A percentile compares a stretch with the other conserved stretches of the same genome.
Evolutionary conservation across 352 stramenopile genomes (phyloP).

Genomic region (Phytophthora pseudosyringae): DNA sequence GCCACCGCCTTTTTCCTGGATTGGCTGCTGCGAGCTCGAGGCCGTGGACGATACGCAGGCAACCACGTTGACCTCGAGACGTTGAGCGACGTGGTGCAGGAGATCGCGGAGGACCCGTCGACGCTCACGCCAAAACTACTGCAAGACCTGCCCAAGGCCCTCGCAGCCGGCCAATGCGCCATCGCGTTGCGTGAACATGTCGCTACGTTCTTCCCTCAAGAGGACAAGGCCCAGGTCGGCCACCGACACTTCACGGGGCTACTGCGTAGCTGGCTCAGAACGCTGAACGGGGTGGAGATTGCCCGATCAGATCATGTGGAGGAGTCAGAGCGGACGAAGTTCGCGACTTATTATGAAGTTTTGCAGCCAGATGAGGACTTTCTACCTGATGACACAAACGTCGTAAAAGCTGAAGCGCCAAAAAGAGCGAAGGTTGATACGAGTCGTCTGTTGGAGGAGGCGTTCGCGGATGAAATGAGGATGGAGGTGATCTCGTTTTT

Average conservation of each 20-base stretch:
- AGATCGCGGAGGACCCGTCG: constrained; percentile 8
- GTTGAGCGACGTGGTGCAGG: not conserved
- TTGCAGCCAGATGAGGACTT: constrained; percentile 11
- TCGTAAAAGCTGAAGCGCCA: not conserved
- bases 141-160: constrained; percentile 22
- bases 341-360: constrained; percentile 31
- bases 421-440: constrained; percentile 5
- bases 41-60: not conserved
- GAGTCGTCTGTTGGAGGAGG: constrained; percentile 21
- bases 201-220: constrained; percentile 16
- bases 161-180: constrained; percentile 24
- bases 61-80: not conserved
- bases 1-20: constrained; percentile 14
- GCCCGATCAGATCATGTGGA: not conserved
- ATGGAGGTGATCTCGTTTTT: constrained; percentile 35
- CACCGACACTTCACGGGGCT: constrained; percentile 12
- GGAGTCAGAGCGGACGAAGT: not conserved
- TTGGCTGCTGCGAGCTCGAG: constrained; percentile 9
- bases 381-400: not conserved
- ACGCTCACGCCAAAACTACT: constrained; percentile 15
- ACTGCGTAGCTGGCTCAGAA: constrained; percentile 4
- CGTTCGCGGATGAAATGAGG: constrained; percentile 32
- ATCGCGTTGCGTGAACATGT: constrained; percentile 29
- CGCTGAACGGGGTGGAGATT: not conserved
- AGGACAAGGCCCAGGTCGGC: not conserved